Conservation (phyloP, 208 protist species). For the Trypanosoma lewisi region DNA sequence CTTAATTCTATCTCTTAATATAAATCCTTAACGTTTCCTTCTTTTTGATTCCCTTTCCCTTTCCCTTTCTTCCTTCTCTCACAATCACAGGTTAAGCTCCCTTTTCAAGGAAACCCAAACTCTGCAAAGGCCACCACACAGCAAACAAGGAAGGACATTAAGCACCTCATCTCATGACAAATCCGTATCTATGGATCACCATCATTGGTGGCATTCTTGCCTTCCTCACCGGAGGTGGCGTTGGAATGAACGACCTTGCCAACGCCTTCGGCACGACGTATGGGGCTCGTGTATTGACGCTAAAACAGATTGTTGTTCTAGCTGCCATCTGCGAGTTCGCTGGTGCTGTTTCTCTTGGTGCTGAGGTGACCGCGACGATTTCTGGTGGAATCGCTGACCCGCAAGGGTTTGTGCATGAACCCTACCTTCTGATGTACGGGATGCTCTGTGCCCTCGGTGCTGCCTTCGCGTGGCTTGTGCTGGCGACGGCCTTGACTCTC, state of each 20-base stretch:
- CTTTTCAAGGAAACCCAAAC: not conserved
- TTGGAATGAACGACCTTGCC: slow-evolving; percentile 90
- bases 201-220: slow-evolving; percentile 70
- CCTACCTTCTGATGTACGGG: slow-evolving; percentile 84
- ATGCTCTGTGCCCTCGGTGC: slow-evolving; percentile 72
- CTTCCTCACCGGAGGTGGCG: slow-evolving; percentile 74
- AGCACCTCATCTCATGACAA: slow-evolving; percentile 3
- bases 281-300: slow-evolving; percentile 73
- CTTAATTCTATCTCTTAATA: too few species aligned
- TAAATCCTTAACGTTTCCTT: too few species aligned
- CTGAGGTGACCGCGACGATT: slow-evolving; percentile 75
- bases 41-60: too few species aligned
- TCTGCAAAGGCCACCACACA: not conserved
- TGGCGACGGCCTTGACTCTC: slow-evolving; percentile 62
- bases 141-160: not conserved
- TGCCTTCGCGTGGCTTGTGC: slow-evolving; percentile 63
- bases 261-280: slow-evolving; percentile 92
- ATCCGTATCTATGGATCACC: slow-evolving; percentile 63
- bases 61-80: too few species aligned
- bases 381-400: slow-evolving; percentile 71
- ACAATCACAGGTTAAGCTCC: not conserved
- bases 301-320: slow-evolving; percentile 75
- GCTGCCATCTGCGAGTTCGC: slow-evolving; percentile 82
- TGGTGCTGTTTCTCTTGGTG: slow-evolving; percentile 67
- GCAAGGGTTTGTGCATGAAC: slow-evolving; percentile 43